A percentile compares a stretch with the other conserved stretches of the same genome.
phyloP scores from a whole-genome alignment of 2,329 filamentous ascomycete species.

The Dissoconium aciculare region DNA sequence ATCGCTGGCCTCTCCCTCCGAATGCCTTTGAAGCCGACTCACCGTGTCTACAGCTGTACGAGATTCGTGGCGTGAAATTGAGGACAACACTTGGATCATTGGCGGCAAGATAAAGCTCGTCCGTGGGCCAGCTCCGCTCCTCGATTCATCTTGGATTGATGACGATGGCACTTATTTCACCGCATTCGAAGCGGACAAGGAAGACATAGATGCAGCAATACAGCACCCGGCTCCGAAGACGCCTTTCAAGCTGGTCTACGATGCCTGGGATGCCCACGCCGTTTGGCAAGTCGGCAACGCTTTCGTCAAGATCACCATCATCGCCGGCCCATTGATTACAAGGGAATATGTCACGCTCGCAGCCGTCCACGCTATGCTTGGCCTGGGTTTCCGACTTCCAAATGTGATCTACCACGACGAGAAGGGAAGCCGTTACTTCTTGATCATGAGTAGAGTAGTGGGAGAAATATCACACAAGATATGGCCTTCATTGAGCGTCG shows the following conservation, averaged over 20 bases:
- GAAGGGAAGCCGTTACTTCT: conserved; percentile 2
- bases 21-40: too few relatives aligned
- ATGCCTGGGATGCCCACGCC: conserved; percentile 1
- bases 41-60: not conserved
- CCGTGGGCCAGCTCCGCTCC: not conserved
- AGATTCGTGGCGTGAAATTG: not conserved
- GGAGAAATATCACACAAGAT: not conserved
- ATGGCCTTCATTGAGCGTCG: conserved; percentile 1
- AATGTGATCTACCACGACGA: conserved; percentile 1
- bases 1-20: too few relatives aligned
- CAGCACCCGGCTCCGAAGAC: not conserved
- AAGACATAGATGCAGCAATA: not conserved
- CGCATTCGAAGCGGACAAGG: not conserved
- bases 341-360: conserved; percentile 4
- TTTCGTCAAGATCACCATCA: conserved; percentile 2
- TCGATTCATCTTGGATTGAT: not conserved
- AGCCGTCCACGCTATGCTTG: conserved; percentile 1
- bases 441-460: not conserved
- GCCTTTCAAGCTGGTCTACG: conserved; percentile 2
- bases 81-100: not conserved
- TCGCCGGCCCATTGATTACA: not conserved
- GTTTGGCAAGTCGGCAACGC: conserved; percentile 2
- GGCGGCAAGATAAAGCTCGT: not conserved
- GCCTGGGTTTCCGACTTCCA: not conserved
- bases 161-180: not conserved